A percentile compares a stretch with the other conserved stretches of the same genome.
Conservation (phyloP, 345 rosid genomes). For the Pistacia integerrima region DNA sequence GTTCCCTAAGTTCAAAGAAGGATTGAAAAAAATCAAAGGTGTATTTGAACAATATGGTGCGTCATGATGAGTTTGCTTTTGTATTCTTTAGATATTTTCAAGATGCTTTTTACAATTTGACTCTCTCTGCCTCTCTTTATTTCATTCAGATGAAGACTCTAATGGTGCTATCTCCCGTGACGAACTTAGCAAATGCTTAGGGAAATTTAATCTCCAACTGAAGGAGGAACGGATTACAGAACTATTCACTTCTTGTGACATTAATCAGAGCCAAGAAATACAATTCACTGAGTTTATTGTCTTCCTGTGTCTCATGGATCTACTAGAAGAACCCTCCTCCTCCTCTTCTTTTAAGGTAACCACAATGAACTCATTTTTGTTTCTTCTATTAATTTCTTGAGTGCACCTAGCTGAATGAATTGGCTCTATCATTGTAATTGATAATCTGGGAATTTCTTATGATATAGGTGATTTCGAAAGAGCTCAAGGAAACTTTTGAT, state of each 20-base stretch:
- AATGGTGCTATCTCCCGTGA: constrained; percentile 67
- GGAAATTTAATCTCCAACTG: constrained; percentile 49
- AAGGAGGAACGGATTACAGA: constrained; percentile 70
- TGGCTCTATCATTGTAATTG: constrained; percentile 8
- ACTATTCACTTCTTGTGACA: constrained; percentile 75
- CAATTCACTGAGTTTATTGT: constrained; percentile 86
- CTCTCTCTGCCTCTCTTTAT: constrained; percentile 17
- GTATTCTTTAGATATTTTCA: not conserved
- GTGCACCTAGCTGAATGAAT: not conserved
- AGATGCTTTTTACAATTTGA: not conserved
- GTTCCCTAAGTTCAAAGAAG: constrained; percentile 69
- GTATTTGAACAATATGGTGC: constrained; percentile 71
- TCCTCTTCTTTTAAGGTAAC: constrained; percentile 38
- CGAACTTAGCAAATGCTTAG: constrained; percentile 69
- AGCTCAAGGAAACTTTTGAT: constrained; percentile 70
- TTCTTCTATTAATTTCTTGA: not conserved
- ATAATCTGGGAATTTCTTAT: constrained; percentile 31
- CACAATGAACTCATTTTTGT: constrained; percentile 11
- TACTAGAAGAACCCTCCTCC: constrained; percentile 56
- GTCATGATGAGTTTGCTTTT: constrained; percentile 19
- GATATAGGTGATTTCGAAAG: constrained; percentile 44
- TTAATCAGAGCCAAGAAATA: constrained; percentile 74
- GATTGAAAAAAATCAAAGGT: constrained; percentile 59
- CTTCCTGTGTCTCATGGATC: constrained; percentile 75
- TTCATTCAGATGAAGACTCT: constrained; percentile 58